phyloP scores from a whole-genome alignment of 2,329 filamentous ascomycete species.

The Orbilia blumenaviensis region DNA sequence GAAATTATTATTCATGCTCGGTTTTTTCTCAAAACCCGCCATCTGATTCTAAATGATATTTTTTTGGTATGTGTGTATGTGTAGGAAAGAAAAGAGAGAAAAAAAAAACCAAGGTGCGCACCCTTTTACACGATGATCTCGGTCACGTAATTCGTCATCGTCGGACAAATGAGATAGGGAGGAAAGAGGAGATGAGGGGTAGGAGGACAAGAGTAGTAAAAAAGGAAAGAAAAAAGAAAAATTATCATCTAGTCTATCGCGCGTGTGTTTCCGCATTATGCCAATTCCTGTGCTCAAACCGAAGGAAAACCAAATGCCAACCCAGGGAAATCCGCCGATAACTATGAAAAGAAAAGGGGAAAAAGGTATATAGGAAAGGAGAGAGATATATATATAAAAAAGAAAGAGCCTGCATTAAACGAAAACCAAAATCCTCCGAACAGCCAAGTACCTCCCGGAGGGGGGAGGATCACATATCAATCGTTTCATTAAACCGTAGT shows the following conservation, averaged over 20 bases:
- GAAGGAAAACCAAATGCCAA: background rate
- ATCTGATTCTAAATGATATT: background rate
- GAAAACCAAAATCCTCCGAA: background rate
- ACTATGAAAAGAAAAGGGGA: background rate
- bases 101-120: background rate
- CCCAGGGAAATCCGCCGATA: background rate
- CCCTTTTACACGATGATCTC: background rate
- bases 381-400: too few species aligned
- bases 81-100: background rate
- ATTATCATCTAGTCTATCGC: constrained; percentile 11
- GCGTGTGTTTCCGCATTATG: constrained; percentile 3
- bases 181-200: background rate
- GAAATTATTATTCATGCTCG: background rate
- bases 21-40: background rate
- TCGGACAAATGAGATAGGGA: background rate
- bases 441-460: background rate
- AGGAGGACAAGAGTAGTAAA: background rate
- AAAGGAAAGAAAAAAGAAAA: background rate
- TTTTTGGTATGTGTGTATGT: too few species aligned
- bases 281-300: constrained; percentile 9
- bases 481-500: constrained; percentile 89
- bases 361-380: too few species aligned
- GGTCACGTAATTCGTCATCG: background rate
- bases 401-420: background rate
- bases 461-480: constrained; percentile 70